Evolutionary conservation across 2,329 filamentous ascomycete genomes (phyloP), one percentile per base, ranked within the genome.

Genomic region (Fulvia fulva): DNA sequence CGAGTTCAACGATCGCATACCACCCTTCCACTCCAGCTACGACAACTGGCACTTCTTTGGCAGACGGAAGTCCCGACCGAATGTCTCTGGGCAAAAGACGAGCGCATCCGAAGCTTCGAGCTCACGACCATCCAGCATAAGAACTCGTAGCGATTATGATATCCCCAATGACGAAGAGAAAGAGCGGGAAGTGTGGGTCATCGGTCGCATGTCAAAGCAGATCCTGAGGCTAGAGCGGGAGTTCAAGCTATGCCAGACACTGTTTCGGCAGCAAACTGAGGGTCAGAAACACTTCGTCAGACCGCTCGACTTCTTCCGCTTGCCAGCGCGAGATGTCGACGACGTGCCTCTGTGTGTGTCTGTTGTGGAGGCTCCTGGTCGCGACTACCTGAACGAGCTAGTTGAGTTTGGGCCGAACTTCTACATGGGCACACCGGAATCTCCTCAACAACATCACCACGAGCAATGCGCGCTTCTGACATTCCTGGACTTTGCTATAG

Each of bases 401-500:
- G 78, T 96, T 47, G 85, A 91, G 59, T 84, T 96, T 66, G 91
- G 92, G 0, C 90, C 91, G 28, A 79, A 78, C 51, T 73, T 73
- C 58, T 79, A 77, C 68, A 69, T 66, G 19, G 65, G 64, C 19
- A 55, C 61, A 4, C 61, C 70, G 4, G 60, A 64, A 2, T 66
- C 63, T n/a, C 65, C 64, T 16, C 63, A 61, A 16, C 49, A 61
- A 28, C 55, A 61, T 34, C 45, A 34, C 51, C 57, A 51, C 26
- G 58, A 54, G 54, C 61, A 54, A 43, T 54, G 52, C 51, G 84
- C 37, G 47, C 77, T 97, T 5, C 81, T 88, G 49, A 80, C 84
- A 16, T 97, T 97, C 68, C 81, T 97, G 26, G 88, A 96, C 68
- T 97, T 97, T 70, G 93, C 92, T 28, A 90, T 96, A 58, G 92